Evolutionary conservation across 2,329 filamentous ascomycete genomes (phyloP).

Genomic region (Keithomyces neogunnii): DNA sequence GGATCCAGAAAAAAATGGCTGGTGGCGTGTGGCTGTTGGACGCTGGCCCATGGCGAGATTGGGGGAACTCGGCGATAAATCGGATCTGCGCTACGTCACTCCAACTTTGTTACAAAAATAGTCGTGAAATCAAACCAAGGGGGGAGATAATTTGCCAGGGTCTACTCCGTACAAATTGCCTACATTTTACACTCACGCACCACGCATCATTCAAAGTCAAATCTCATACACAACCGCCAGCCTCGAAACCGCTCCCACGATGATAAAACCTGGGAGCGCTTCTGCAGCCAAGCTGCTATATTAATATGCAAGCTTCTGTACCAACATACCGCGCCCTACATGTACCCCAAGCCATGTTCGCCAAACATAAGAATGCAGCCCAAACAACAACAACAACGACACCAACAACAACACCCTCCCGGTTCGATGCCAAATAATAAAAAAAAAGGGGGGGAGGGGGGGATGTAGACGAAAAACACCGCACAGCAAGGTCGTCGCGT

Average conservation of each 20-base stretch:
- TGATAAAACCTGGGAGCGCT: too few relatives aligned
- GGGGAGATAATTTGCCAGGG: too few relatives aligned
- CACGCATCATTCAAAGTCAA: too few relatives aligned
- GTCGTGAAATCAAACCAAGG: too few relatives aligned
- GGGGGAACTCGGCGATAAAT: slow-evolving; percentile 12
- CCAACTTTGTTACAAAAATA: too few relatives aligned
- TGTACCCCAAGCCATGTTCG: not conserved
- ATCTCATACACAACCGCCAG: too few relatives aligned
- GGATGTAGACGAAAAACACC: too few relatives aligned
- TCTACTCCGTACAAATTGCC: too few relatives aligned
- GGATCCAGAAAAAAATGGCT: not conserved
- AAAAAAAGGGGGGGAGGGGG: not conserved
- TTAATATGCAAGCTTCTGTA: not conserved
- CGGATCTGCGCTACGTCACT: slow-evolving; percentile 10
- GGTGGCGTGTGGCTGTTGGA: not conserved
- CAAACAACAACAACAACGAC: too few relatives aligned
- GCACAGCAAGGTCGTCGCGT: not conserved
- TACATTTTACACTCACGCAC: too few relatives aligned
- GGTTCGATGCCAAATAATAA: not conserved
- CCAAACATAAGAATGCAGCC: not conserved
- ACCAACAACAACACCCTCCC: not conserved
- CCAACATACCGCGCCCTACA: not conserved
- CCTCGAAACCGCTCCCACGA: too few relatives aligned
- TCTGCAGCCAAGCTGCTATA: not conserved
- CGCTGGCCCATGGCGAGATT: not conserved